Evolutionary conservation across 306 rosid species (phyloP).

Genomic region (Prunus mira): DNA sequence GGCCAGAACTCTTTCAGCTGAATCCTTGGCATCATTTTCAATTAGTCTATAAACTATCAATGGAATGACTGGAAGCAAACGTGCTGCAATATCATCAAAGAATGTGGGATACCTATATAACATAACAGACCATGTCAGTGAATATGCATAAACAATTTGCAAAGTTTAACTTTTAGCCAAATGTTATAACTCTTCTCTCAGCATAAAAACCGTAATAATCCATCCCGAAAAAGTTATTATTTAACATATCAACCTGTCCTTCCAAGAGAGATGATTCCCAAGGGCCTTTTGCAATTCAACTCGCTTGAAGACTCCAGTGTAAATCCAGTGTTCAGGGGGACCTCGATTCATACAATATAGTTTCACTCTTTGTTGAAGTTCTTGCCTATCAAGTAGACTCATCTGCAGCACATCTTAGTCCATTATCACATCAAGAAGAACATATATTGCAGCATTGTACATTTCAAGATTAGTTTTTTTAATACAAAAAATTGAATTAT

Average conservation of each 20-base stretch:
- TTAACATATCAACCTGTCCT: slow-evolving; percentile 66
- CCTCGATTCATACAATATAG: slow-evolving; percentile 57
- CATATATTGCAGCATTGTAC: not conserved
- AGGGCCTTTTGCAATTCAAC: slow-evolving; percentile 86
- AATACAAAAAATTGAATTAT: not conserved
- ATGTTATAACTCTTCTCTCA: slow-evolving; percentile 6
- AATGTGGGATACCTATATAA: slow-evolving; percentile 78
- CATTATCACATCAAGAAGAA: slow-evolving; percentile 19
- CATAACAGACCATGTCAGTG: slow-evolving; percentile 22
- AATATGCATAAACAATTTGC: not conserved
- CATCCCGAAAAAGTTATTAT: slow-evolving; percentile 2
- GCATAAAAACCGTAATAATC: slow-evolving; percentile 1
- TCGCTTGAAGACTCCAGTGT: slow-evolving; percentile 60
- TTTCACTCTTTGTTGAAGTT: slow-evolving; percentile 84
- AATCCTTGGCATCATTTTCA: slow-evolving; percentile 86
- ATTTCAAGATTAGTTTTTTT: not conserved
- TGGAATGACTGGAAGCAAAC: slow-evolving; percentile 93
- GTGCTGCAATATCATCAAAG: slow-evolving; percentile 92
- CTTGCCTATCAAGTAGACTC: slow-evolving; percentile 90
- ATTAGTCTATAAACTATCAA: slow-evolving; percentile 84
- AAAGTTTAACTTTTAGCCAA: not conserved
- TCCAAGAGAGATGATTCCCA: slow-evolving; percentile 95
- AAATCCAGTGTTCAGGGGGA: slow-evolving; percentile 84
- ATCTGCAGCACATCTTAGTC: slow-evolving; percentile 47
- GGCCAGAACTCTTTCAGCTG: slow-evolving; percentile 72